Percentiles rank a stretch among this genome's conserved stretches.
Conservation (phyloP, 352 stramenopile genomes). For the Globisporangium sylvaticum region DNA sequence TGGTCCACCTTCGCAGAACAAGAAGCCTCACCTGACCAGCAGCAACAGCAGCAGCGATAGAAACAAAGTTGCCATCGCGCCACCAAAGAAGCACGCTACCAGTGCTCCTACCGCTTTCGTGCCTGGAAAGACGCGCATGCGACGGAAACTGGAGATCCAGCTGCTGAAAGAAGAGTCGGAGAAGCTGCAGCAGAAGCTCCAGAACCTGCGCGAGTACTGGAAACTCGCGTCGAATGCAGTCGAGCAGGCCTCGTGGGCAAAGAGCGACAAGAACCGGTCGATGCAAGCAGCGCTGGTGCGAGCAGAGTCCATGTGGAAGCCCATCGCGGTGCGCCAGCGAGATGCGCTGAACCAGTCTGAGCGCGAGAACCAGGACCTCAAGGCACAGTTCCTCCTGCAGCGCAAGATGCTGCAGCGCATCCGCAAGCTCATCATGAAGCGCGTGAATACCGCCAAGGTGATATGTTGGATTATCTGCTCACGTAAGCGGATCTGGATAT, state of each 20-base stretch:
- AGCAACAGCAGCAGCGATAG: not conserved
- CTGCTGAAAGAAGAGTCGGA: slow-evolving; percentile 6
- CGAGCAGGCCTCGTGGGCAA: not conserved
- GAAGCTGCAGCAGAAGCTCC: not conserved
- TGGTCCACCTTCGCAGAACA: not conserved
- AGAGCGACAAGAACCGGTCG: not conserved
- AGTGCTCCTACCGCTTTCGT: no score
- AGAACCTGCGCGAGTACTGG: not conserved
- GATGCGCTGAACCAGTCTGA: not conserved
- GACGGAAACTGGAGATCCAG: slow-evolving; percentile 9
- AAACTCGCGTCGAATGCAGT: not conserved
- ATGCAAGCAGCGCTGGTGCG: not conserved
- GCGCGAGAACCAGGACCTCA: slow-evolving; percentile 1
- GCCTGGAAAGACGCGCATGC: not conserved
- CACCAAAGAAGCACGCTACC: no score
- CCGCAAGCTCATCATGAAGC: slow-evolving; percentile 5
- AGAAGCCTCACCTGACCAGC: not conserved
- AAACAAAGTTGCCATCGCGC: not conserved
- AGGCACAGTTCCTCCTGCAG: not conserved
- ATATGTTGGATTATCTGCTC: not conserved
- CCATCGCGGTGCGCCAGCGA: not conserved
- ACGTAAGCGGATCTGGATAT: not conserved
- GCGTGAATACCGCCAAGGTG: slow-evolving; percentile 1
- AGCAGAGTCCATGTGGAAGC: not conserved
- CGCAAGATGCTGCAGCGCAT: not conserved